These are phyloP conservation scores for Xylariaceae sp. DNA, from an alignment of 2,329 filamentous ascomycete species.

Conservation along the genomic window DNA sequence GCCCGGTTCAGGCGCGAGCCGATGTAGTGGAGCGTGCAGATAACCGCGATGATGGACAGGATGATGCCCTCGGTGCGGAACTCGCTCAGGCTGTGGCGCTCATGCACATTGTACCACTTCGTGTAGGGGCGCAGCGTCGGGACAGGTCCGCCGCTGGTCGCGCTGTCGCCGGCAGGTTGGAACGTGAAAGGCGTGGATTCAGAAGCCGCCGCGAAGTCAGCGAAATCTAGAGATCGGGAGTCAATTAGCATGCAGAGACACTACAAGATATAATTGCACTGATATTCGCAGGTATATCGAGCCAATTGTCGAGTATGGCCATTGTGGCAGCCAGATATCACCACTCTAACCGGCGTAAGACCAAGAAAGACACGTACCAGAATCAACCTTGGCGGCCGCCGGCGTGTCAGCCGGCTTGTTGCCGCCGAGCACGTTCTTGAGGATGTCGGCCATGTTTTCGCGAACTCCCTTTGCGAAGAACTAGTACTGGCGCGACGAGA, in stretches of 20 bases:
- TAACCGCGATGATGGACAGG: conserved; percentile 64
- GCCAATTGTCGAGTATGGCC: not conserved
- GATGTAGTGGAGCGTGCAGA: conserved; percentile 74
- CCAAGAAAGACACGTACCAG: conserved; percentile 48
- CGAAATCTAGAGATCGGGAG: conserved; percentile 67
- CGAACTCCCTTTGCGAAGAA: conserved; percentile 23
- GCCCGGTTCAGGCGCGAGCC: conserved; percentile 74
- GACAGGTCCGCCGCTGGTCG: conserved; percentile 43
- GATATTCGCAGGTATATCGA: not conserved
- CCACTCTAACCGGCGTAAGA: not conserved
- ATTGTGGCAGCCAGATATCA: not conserved
- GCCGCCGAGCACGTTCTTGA: conserved; percentile 66
- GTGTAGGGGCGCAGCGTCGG: conserved; percentile 63
- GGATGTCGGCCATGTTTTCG: conserved; percentile 49
- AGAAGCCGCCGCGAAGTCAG: conserved; percentile 80
- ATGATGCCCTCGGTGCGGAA: conserved; percentile 86
- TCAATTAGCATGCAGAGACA: conserved; percentile 10
- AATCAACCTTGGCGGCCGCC: conserved; percentile 49
- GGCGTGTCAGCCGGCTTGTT: conserved; percentile 54
- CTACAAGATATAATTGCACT: not conserved
- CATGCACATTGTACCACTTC: conserved; percentile 95
- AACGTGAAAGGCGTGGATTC: conserved; percentile 54
- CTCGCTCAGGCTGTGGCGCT: conserved; percentile 76
- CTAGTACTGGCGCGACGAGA: conserved; percentile 20
- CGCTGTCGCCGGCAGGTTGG: conserved; percentile 42